Base-by-base conservation (phyloP, 306 rosid species). In the Chamaecrista fasciculata region DNA sequence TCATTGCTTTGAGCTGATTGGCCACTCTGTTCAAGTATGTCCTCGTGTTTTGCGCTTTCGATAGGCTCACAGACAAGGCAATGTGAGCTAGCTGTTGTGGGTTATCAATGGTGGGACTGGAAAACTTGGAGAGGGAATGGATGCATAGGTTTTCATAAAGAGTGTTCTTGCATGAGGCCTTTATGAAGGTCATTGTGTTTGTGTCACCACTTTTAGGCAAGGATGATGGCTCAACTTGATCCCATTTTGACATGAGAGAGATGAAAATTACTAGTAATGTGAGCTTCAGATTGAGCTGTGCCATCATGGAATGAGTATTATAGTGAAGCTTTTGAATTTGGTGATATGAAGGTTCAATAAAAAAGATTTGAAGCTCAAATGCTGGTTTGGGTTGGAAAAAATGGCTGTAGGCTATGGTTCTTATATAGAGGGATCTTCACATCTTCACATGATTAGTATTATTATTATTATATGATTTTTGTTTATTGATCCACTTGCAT, bases 91-190 rank as follows among this genome's bases (percentile, higher is more conserved):
- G 57, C 29, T 81, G 65, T 21, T 81, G 74, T 3, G 85, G 88
- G 2, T 70, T 72, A 50, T 71, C 58, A 4, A 70, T 62, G 14
- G 78, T 78, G 20, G 83, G 44, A 5, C 65, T 15, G 53, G 66
- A 65, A 69, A 62, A 86, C 18, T n/a, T 39, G 0, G 72, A 12
- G 6, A 89, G 67, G 74, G 76, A 76, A 20, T 76, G 77, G 5
- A 84, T 16, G 46, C 96, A 89, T 0, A 82, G 75, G 3, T 63
- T 24, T 0, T 74, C 83, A 68, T 81, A 89, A 3, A 43, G 82
- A 5, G 96, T 86, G 60, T 46, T 51, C 1, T 24, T 68, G 78
- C 96, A 89, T n/a, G 92, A 73, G 1, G 83, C 50, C 23, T 86
- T 48, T n/a, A 89, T 76, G 62, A 66, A 80, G 28, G 74, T 55